phyloP scores from a whole-genome alignment of 2,329 filamentous ascomycete species.

The Cercospora zeae-maydis region DNA sequence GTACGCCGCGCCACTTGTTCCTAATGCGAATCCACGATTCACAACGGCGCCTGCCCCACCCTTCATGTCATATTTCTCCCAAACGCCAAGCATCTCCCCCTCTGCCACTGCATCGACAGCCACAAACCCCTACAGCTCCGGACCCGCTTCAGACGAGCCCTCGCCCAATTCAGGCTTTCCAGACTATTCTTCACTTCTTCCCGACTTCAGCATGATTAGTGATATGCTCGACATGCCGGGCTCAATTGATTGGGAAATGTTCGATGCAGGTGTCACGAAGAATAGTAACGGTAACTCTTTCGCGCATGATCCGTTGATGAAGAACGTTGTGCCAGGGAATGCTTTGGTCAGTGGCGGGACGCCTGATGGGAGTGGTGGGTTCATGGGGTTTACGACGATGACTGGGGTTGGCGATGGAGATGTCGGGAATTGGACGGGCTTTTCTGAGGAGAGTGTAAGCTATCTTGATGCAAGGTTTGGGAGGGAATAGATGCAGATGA shows the following conservation, averaged over 20 bases:
- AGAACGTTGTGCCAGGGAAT: constrained; percentile 13
- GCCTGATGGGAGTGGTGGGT: not conserved
- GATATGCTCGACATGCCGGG: constrained; percentile 32
- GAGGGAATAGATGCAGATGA: not conserved
- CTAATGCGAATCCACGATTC: not conserved
- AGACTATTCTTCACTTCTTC: not conserved
- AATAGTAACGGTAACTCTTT: not conserved
- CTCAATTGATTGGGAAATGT: constrained; percentile 35
- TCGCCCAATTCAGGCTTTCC: constrained; percentile 14
- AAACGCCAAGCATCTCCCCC: not conserved
- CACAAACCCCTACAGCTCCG: not conserved
- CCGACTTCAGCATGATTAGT: constrained; percentile 31
- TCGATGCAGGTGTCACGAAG: constrained; percentile 24
- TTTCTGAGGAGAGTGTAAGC: not conserved
- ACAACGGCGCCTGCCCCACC: not conserved
- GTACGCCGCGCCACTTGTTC: not conserved
- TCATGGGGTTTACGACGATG: not conserved
- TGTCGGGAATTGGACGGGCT: too few relatives aligned
- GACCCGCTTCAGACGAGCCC: constrained; percentile 10
- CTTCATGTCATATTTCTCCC: not conserved
- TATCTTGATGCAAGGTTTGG: not conserved
- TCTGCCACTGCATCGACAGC: not conserved
- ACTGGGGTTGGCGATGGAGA: too few relatives aligned
- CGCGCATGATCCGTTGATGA: not conserved
- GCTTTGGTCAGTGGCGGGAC: constrained; percentile 10